Evolutionary conservation across 2,329 filamentous ascomycete species (phyloP), one percentile per base, ranked within the genome.

Genomic region (Diplodia scrobiculata): DNA sequence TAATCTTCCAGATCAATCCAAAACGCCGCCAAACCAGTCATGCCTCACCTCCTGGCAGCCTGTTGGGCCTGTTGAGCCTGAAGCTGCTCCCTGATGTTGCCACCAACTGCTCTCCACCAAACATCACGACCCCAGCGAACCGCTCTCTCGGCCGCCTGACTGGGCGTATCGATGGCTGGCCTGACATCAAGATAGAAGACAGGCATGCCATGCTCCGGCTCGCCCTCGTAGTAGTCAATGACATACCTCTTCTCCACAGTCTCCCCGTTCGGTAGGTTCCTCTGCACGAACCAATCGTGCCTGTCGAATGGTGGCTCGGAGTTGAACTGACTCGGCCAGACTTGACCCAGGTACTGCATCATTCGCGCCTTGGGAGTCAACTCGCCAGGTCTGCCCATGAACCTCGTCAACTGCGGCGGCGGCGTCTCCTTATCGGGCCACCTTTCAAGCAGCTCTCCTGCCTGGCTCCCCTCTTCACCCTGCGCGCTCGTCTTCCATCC

Each of bases 131-230:
- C 90, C 91, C 93, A 98, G 73, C 92, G 84, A 75, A 97, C 87
- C 68, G 92, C 79, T 62, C 95, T 85, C 82, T 98, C 95, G 2
- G 88, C 86, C 0, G 92, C 90, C 29, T 89, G 89, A 0, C 86
- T 89, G 2, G 92, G 92, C 0, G 91, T 91, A 76, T 90, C 88
- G 50, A 97, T 80, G 3, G 95, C 95, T 1, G 95, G 95, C 69
- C 95, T 86, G 21, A 99, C 95, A 75, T 99, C 95, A 65, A 99
- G 86, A 77, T 89, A 97, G 81, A 99, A 99, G 6, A 98, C 92
- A 2, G 95, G 94, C 75, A 97, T 92, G 36, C 93, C 95, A 2
- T 89, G 87, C 73, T 96, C 92, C 1, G 90, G 89, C 27, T 89
- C 88, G 5, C 88, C 94, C 38, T 90, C 89, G 78, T 98, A 98